Base-by-base conservation (phyloP, 2,329 filamentous ascomycete genomes). In the Chaetoscypha palmicola region DNA sequence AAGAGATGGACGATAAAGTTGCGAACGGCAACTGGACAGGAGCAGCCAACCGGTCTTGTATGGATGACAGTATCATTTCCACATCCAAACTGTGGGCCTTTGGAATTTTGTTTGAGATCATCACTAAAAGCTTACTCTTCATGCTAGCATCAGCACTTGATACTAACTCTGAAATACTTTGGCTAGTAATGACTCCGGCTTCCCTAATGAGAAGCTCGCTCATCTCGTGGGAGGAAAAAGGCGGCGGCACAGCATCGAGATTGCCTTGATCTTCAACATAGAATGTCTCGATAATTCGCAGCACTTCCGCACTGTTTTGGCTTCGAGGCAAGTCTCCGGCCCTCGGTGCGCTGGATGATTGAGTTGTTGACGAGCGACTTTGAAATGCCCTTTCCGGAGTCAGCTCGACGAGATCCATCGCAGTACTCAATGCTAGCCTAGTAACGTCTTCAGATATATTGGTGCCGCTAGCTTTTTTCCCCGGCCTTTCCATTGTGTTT, bases 201-300 rank as follows among this genome's bases (percentile, higher is more conserved):
- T 82, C 80, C 41, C 75, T 70, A 22, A 87, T 64, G 7, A 88
- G 71, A 34, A 84, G 66, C 51, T 80, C 74, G n/a, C 76, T 77
- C 19, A 79, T 63, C 17, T 73, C 68, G 14, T 66, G 65, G 4
- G 74, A 63, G 8, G 68, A 63, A 52, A 85, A 82, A 3, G 84
- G 84, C 3, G 76, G 68, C 4, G 71, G 62, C 5, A 72, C 70
- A 26, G 74, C 71, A 46, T 87, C 83, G 16, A 85, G 65, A 51
- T 78, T 86, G 32, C 80, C 81, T 60, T 86, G 83, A 47, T 84
- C 81, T 47, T 76, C 70, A 24, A 80, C 69, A 60, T 89, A 89
- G 56, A 88, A 89, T 8, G 67, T 65, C 53, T 71, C 73, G 40
- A 87, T 78, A 46, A 66, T 75, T 48, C 74, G 74, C 35, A 85